Percentiles rank a stretch among this genome's conserved stretches.
phyloP scores from a whole-genome alignment of 2,329 filamentous ascomycete genomes.

The Sclerotinia glacialis region DNA sequence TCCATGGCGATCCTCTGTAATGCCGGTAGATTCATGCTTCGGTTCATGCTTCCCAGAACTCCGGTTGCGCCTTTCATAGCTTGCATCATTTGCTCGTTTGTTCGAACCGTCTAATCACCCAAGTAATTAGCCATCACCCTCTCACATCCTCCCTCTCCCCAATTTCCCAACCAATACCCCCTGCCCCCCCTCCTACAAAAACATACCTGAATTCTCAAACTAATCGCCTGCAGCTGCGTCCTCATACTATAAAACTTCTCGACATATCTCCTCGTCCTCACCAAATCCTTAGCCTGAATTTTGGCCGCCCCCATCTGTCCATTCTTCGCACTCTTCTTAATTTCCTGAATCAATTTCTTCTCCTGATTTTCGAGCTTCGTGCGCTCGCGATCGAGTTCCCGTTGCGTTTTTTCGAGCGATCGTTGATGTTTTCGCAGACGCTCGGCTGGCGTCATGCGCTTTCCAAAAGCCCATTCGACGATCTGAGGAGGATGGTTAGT shows the following conservation, averaged over 20 bases:
- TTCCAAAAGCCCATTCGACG: constrained; percentile 98
- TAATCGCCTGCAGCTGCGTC: constrained; percentile 94
- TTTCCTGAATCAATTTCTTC: constrained; percentile 92
- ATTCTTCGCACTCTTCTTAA: constrained; percentile 98
- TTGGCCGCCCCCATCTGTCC: constrained; percentile 98
- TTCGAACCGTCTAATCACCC: constrained; percentile 76
- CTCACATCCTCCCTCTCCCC: not conserved
- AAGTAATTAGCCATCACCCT: constrained; percentile 19
- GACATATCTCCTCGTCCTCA: constrained; percentile 88
- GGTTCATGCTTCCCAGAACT: constrained; percentile 94
- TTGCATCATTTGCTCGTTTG: constrained; percentile 99
- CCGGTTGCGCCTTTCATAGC: constrained; percentile 97
- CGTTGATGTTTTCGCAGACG: constrained; percentile 91
- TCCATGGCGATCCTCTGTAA: constrained; percentile 98
- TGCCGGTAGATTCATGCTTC: constrained; percentile 93
- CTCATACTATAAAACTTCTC: constrained; percentile 99
- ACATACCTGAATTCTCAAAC: constrained; percentile 81
- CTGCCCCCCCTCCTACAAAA: not conserved
- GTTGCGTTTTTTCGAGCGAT: constrained; percentile 93
- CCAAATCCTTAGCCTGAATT: constrained; percentile 96
- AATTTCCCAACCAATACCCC: not conserved
- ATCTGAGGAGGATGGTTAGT: constrained; percentile 54
- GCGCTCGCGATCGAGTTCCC: constrained; percentile 90
- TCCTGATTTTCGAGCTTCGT: constrained; percentile 98
- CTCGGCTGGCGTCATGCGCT: constrained; percentile 96